Base-by-base conservation (phyloP, 441 rosid genomes). In the Daphne laureola region DNA sequence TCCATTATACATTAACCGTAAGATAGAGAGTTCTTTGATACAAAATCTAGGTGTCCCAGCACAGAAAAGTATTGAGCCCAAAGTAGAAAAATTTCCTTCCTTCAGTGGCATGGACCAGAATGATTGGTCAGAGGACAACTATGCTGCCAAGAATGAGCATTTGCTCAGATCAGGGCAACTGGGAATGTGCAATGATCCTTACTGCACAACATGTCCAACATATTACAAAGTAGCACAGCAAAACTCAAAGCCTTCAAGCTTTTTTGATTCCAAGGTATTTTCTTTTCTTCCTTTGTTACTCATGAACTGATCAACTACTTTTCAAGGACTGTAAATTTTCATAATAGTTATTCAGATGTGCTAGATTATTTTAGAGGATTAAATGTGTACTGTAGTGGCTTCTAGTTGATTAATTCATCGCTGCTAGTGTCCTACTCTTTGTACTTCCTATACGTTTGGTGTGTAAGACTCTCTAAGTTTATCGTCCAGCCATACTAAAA, bases 161-260 rank as follows among this genome's bases (percentile, higher is more conserved):
- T 70, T 83, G 52, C 17, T 76, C 69, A 82, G 85, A 73, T 87
- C 96, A 63, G 95, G 98, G 14, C 87, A 76, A 40, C 54, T 84
- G 48, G 96, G 98, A 8, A 66, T 82, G 86, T 91, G 98, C 67
- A 77, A 81, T 70, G 91, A 86, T 78, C 98, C 93, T 63, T 91
- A 87, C 63, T 88, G 96, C 73, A 91, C 96, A 11, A 84, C 87
- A 53, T 91, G 98, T 55, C 98, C 95, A 42, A 65, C 86, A 18
- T 73, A 64, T 57, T 81, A 82, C 81, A 73, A 73, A 62, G 63
- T 72, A 41, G 66, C 63, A 8, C 70, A 63, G 38, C 67, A 63
- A 14, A 78, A 46, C 52, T 67, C 77, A 17, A 78, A 59, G 62
- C 57, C 69, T 53, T 83, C 90, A 1, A 56, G 70, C 48, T 43